These are phyloP conservation scores for Platismatia glauca DNA, from an alignment of 495 filamentous ascomycete species.

Conservation along the genomic window DNA sequence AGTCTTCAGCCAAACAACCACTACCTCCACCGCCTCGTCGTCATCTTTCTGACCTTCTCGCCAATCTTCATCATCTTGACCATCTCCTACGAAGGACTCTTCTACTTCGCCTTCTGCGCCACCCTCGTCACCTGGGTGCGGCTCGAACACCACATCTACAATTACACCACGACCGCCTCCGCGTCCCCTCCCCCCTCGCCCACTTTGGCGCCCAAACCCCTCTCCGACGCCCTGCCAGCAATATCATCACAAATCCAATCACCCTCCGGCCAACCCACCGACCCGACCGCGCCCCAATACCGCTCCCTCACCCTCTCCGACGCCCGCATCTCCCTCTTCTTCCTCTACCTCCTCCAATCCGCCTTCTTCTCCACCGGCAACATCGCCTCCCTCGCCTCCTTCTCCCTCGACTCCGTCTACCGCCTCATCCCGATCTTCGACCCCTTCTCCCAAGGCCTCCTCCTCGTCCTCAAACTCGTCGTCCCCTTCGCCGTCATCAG, in stretches of 20 bases:
- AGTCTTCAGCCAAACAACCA: slow-evolving; percentile 72
- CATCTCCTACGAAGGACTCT: slow-evolving; percentile 95
- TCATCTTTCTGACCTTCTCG: slow-evolving; percentile 88
- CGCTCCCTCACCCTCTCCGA: slow-evolving; percentile 72
- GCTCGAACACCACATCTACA: slow-evolving; percentile 73
- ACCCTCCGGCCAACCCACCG: slow-evolving; percentile 20
- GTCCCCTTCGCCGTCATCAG: slow-evolving; percentile 92
- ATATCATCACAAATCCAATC: slow-evolving; percentile 23
- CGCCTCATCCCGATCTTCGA: slow-evolving; percentile 92
- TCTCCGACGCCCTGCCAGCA: slow-evolving; percentile 24
- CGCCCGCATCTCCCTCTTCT: slow-evolving; percentile 81
- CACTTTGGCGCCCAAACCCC: slow-evolving; percentile 22
- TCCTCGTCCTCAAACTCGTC: slow-evolving; percentile 82
- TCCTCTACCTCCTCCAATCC: slow-evolving; percentile 87
- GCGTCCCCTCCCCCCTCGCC: slow-evolving; percentile 7
- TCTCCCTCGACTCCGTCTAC: slow-evolving; percentile 83
- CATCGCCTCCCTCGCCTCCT: slow-evolving; percentile 87
- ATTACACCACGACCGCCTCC: slow-evolving; percentile 33
- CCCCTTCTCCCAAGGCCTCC: slow-evolving; percentile 82
- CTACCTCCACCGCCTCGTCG: slow-evolving; percentile 80
- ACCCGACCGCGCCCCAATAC: slow-evolving; percentile 39
- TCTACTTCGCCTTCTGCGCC: slow-evolving; percentile 83
- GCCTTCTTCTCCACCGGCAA: slow-evolving; percentile 98
- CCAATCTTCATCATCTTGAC: slow-evolving; percentile 94
- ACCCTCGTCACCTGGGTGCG: slow-evolving; percentile 83